Evolutionary conservation across 306 rosid species (phyloP).

Genomic region (Ceratonia siliqua): DNA sequence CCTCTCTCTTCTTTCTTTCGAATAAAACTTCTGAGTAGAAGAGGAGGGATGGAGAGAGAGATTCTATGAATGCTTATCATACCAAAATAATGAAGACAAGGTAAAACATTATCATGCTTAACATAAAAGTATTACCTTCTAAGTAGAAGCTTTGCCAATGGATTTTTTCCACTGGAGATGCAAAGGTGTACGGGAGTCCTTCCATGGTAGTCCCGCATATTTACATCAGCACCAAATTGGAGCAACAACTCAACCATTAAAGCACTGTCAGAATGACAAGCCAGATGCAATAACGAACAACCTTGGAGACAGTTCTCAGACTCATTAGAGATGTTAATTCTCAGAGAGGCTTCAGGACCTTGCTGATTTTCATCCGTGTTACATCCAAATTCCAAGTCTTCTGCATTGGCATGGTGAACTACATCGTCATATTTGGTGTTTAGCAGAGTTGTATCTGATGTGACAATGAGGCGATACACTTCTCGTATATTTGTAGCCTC

Average conservation of each 20-base stretch:
- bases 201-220: conserved; percentile 75
- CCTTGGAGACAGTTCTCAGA: conserved; percentile 67
- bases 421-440: conserved; percentile 65
- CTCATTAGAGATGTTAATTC: conserved; percentile 45
- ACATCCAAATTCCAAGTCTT: conserved; percentile 17
- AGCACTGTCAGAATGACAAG: conserved; percentile 63
- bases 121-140: conserved; percentile 66
- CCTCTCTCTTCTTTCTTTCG: neutral
- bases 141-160: conserved; percentile 79
- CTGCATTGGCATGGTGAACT: conserved; percentile 47
- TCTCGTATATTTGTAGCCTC: conserved; percentile 58
- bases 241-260: conserved; percentile 88
- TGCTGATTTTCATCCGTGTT: conserved; percentile 39
- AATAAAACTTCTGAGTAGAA: neutral
- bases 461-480: conserved; percentile 69
- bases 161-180: conserved; percentile 61
- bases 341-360: conserved; percentile 62
- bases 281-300: conserved; percentile 84
- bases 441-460: conserved; percentile 54
- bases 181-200: conserved; percentile 96
- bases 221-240: conserved; percentile 88
- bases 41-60: conserved; percentile 2
- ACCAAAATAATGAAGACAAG: neutral
- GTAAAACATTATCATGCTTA: neutral
- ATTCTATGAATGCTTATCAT: neutral